These are phyloP conservation scores for Phaffomyces opuntiae DNA, from an alignment of 805 yeast genomes.

Conservation along the genomic window DNA sequence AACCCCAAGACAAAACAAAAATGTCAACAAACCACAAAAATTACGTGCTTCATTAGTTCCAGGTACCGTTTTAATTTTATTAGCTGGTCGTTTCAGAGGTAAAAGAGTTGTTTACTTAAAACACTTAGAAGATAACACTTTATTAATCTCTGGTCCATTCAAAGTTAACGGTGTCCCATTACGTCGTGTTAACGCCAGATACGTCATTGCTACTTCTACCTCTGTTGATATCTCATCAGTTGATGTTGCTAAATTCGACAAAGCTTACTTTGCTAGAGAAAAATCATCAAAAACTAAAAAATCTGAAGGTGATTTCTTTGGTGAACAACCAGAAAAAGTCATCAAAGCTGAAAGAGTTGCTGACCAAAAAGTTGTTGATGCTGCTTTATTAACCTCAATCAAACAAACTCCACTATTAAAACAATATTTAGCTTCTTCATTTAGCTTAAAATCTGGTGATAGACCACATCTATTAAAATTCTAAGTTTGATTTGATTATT, in stretches of 20 bases:
- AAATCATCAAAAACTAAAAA: constrained; percentile 75
- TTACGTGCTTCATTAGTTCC: constrained; percentile 94
- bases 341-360: constrained; percentile 89
- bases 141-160: constrained; percentile 98
- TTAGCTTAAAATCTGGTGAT: constrained; percentile 97
- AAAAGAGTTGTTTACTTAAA: constrained; percentile 98
- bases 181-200: constrained; percentile 98
- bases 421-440: constrained; percentile 92
- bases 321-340: constrained; percentile 73
- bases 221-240: constrained; percentile 71
- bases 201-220: constrained; percentile 98
- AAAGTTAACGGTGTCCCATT: constrained; percentile 99
- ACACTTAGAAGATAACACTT: constrained; percentile 96
- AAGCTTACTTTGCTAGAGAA: constrained; percentile 95
- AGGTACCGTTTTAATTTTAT: constrained; percentile 94
- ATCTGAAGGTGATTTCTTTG: constrained; percentile 91
- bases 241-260: constrained; percentile 86
- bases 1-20: constrained; percentile 84
- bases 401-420: constrained; percentile 95
- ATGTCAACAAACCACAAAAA: constrained; percentile 87
- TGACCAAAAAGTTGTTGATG: constrained; percentile 95
- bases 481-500: constrained; percentile 36
- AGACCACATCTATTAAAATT: constrained; percentile 97
- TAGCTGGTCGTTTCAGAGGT: constrained; percentile 99
- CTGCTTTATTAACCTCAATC: constrained; percentile 85